These are phyloP conservation scores for Penicillium rolfsii DNA, from an alignment of 2,329 filamentous ascomycete species.

Conservation along the genomic window DNA sequence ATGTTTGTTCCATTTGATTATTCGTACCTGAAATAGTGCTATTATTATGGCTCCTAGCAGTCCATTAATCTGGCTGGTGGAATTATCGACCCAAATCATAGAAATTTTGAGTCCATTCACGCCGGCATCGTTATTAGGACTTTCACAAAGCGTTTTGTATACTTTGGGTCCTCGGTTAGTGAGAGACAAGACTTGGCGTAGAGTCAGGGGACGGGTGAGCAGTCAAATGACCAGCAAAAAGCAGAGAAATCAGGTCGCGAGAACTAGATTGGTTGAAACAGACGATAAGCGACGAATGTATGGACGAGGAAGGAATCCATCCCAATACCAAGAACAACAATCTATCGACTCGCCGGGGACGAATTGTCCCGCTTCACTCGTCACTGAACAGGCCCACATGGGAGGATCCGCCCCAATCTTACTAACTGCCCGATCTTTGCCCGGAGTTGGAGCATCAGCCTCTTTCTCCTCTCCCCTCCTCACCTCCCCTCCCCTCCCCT, in stretches of 20 bases:
- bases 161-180: neutral
- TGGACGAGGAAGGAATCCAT: neutral
- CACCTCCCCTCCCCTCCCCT: conserved; percentile 12
- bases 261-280: neutral
- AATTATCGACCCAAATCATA: too few species aligned
- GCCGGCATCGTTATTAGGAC: neutral
- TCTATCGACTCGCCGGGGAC: conserved; percentile 1
- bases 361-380: conserved; percentile 28
- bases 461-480: conserved; percentile 6
- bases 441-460: conserved; percentile 16
- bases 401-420: conserved; percentile 14
- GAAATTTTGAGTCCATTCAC: too few species aligned
- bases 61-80: too few species aligned
- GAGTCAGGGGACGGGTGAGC: neutral
- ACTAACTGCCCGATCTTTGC: conserved; percentile 25
- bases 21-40: neutral
- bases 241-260: neutral
- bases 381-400: conserved; percentile 32
- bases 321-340: neutral
- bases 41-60: neutral
- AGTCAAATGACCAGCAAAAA: neutral
- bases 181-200: neutral
- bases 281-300: neutral
- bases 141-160: neutral
- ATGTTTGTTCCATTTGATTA: neutral